These are phyloP conservation scores for Aegle marmelos DNA, from an alignment of 345 rosid species.

Conservation along the genomic window DNA sequence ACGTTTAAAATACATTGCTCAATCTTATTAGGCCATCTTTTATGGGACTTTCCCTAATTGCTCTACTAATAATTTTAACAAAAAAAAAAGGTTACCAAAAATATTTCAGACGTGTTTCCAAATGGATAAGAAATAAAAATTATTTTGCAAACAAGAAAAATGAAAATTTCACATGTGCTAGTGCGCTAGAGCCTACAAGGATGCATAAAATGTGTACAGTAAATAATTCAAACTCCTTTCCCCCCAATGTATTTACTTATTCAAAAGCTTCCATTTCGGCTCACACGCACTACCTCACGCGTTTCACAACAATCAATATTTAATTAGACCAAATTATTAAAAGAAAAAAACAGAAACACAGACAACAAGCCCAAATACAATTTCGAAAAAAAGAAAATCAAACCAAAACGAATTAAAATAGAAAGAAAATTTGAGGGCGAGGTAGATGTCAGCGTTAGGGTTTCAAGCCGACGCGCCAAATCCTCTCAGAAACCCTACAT, in stretches of 20 bases:
- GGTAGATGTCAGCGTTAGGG: slow-evolving; percentile 44
- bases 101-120: too few species aligned
- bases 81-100: too few species aligned
- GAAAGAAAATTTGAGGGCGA: neutral
- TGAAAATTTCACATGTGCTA: neutral
- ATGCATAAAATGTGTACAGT: neutral
- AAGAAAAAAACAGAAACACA: neutral
- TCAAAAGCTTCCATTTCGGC: neutral
- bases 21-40: too few species aligned
- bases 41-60: too few species aligned
- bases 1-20: too few species aligned
- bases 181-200: neutral
- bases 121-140: too few species aligned
- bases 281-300: neutral
- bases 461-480: slow-evolving; percentile 58
- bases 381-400: neutral
- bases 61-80: too few species aligned
- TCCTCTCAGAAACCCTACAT: slow-evolving; percentile 16
- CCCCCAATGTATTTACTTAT: slow-evolving; percentile 1
- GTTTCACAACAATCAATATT: neutral
- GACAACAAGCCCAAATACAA: neutral
- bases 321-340: neutral
- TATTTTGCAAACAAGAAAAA: too few species aligned
- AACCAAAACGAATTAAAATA: neutral
- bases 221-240: slow-evolving; percentile 8